Base-by-base conservation (phyloP, 2,329 filamentous ascomycete genomes). In the Sclerotinia trifoliorum region DNA sequence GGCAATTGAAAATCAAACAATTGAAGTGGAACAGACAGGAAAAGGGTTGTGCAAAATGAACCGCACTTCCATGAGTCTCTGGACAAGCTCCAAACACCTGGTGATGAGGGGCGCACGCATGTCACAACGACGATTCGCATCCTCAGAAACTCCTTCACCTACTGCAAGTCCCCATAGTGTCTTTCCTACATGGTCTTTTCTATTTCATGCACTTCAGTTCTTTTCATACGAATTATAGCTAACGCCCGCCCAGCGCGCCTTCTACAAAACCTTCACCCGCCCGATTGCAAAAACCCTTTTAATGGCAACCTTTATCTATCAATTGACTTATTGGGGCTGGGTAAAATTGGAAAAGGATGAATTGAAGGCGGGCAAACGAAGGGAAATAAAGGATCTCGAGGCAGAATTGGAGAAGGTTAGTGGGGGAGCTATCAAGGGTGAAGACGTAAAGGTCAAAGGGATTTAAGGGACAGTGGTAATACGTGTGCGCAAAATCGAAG, bases 241-340 rank as follows among this genome's bases (percentile, higher is more conserved):
- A 57, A 55, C 17, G 65, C 10, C 10, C 10, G 39, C 21, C 5
- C 73, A 90, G 86, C 80, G 85, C 62, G 81, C 83, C 58, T 94
- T 94, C 80, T 94, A 93, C 82, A 89, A 87, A 76, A 87, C 86
- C 19, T 93, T 93, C 76, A 87, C 88, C 51, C 84, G 90, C 1
- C 91, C 92, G 3, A 82, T 94, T 57, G 84, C 86, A 65, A 94
- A 93, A 80, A 88, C 88, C 66, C 86, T 92, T 72, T 83, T 94
- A 49, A 84, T 90, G 76, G 90, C 92, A 66, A 85, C 93, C 67
- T 88, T 92, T 76, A 90, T 89, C 2, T 95, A 94, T 78, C 92
- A 95, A 79, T 74, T 91, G n/a, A 79, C 85, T 19, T 94, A 94
- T 80, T 92, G 86, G 81, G 81, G 80, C 19, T 95, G 92, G 92